phyloP scores from a whole-genome alignment of 106 monocot species.

The Acorus gramineus region DNA sequence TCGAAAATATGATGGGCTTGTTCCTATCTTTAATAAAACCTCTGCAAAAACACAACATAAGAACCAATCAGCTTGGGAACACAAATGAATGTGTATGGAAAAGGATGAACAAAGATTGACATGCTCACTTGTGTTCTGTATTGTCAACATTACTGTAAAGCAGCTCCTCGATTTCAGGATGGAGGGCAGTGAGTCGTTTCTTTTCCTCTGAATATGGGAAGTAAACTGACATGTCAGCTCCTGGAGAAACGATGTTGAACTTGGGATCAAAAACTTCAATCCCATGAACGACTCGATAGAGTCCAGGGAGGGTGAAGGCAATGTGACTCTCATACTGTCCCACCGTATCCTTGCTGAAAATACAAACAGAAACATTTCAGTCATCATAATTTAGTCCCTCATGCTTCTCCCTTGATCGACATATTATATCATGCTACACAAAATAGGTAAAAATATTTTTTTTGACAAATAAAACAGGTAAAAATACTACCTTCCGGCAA shows the following conservation, averaged over 20 bases:
- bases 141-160: constrained; percentile 45
- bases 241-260: constrained; percentile 13
- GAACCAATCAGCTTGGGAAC: background rate
- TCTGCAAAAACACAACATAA: constrained; percentile 19
- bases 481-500: constrained; percentile 51
- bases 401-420: no score
- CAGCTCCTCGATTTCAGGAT: constrained; percentile 59
- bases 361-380: no score
- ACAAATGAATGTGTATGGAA: background rate
- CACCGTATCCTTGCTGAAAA: constrained; percentile 66
- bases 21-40: constrained; percentile 36
- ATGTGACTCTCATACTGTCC: constrained; percentile 77
- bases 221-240: constrained; percentile 75
- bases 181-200: constrained; percentile 57
- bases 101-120: no score
- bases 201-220: constrained; percentile 48
- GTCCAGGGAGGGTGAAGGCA: constrained; percentile 65
- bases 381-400: no score
- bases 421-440: no score
- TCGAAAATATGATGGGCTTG: constrained; percentile 78
- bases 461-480: background rate
- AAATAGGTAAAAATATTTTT: no score
- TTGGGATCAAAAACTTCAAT: constrained; percentile 52
- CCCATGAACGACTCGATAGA: constrained; percentile 73
- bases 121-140: constrained; percentile 45